Conservation (phyloP, 2,329 filamentous ascomycete genomes). For the Hypocrella siamensis region DNA sequence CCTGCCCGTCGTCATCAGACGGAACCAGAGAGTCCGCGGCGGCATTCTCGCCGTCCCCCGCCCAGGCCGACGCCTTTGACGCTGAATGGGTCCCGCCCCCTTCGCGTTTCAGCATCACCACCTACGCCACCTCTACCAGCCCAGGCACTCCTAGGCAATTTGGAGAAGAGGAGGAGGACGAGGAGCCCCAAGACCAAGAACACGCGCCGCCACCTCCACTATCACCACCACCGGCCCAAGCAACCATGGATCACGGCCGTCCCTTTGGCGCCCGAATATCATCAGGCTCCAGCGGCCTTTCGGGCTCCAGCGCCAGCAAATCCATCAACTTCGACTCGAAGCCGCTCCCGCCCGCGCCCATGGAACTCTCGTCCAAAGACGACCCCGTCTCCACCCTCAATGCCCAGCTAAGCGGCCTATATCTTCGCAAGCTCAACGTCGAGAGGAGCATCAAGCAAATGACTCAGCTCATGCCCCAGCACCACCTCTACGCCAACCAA, state of each 20-base stretch:
- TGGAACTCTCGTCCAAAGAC: conserved; percentile 37
- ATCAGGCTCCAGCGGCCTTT: no score
- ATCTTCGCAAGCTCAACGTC: conserved; percentile 55
- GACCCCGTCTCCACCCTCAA: conserved; percentile 54
- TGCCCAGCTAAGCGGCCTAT: conserved; percentile 47
- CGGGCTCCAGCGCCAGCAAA: no score
- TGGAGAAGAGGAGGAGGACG: conserved; percentile 11
- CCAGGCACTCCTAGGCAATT: conserved; percentile 12
- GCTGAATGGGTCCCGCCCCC: conserved; percentile 32
- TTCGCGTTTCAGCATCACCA: conserved; percentile 50
- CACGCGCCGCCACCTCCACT: no score
- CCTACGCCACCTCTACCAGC: conserved; percentile 34
- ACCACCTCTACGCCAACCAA: conserved; percentile 50
- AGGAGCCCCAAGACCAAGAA: no score
- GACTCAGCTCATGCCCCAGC: conserved; percentile 60
- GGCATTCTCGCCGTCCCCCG: conserved; percentile 5
- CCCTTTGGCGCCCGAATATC: no score
- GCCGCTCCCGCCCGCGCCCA: conserved; percentile 43
- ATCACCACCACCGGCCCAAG: no score
- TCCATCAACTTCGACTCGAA: conserved; percentile 29
- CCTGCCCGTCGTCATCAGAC: conserved; percentile 1
- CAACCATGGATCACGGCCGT: no score
- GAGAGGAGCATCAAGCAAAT: conserved; percentile 59
- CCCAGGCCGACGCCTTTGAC: conserved; percentile 6
- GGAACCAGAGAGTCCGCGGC: conserved; percentile 1